Evolutionary conservation across 768 basidiomycete genomes (phyloP), one percentile per base, ranked within the genome.

Genomic region (Panellus pusillus): DNA sequence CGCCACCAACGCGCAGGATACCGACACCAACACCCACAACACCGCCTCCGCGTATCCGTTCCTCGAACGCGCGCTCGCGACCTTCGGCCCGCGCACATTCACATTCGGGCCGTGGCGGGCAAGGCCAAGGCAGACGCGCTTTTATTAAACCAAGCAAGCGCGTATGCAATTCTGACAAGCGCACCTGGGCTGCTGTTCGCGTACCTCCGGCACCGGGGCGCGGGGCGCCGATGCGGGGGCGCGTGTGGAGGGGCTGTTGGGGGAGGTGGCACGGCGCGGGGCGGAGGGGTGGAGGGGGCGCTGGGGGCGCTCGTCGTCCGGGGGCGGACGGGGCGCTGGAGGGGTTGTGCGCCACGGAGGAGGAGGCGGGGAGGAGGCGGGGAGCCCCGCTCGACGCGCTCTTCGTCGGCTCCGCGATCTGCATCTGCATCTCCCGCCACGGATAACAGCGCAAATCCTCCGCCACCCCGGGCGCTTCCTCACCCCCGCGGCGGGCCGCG

Each of bases 41-140:
- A 24, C 24, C 24, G 24, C 24, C 24, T 24, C 24, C 24, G 24
- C 24, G 3, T 24, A 24, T 6, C 24, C 60, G 9, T 52, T 67
- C 24, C 65, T 84, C 27, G 70, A 77, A 13, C 70, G 69, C 36
- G 66, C 86, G 31, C 60, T 89, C 38, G 71, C 76, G 9, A 70
- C 74, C 6, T 87, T 89, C 55, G 79, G 79, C 2, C 66, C 73
- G 7, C 67, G 71, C 0, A 61, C 89, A 12, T 85, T 85, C 0
- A 61, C 89, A 13, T 85, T 86, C 52, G 54, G 5, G 56, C 63
- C 6, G 72, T 83, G 41, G 63, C 78, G 6, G 58, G 72, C 8
- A 57, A 85, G 82, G 58, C 72, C 8, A 57, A 85, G 82, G 66
- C 67, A 11, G 84, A 89, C 57, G 60, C 58, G 3, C 66, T 81